Percentiles rank a stretch among this genome's conserved stretches.
These are phyloP conservation scores for Lenwebbia sp. DNA, from an alignment of 345 rosid species.

Conservation along the genomic window DNA sequence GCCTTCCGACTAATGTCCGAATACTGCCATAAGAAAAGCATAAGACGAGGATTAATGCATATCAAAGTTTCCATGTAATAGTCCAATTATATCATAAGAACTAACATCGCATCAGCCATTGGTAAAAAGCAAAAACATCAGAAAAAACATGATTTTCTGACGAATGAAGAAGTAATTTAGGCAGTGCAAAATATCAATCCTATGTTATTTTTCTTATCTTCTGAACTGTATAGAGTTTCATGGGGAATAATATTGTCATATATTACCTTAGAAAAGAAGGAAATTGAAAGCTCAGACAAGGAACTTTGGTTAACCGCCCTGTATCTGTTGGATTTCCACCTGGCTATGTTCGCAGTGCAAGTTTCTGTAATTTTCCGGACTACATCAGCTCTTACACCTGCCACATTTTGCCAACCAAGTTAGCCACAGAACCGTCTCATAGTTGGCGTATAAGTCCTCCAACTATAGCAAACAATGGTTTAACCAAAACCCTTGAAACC, in stretches of 20 bases:
- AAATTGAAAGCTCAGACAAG: conserved; percentile 57
- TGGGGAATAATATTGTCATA: neutral
- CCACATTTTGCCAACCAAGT: neutral
- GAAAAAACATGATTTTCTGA: neutral
- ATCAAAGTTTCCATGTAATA: neutral
- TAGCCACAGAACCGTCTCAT: neutral
- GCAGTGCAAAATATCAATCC: neutral
- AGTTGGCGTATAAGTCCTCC: neutral
- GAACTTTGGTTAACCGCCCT: conserved; percentile 45
- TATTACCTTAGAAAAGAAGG: conserved; percentile 68
- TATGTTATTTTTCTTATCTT: neutral
- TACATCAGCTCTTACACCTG: conserved; percentile 55
- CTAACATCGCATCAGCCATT: neutral
- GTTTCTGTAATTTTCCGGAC: conserved; percentile 42
- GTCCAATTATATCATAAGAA: neutral
- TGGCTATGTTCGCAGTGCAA: conserved; percentile 40
- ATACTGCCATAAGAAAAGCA: conserved; percentile 29
- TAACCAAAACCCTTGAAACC: neutral
- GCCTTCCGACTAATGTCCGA: conserved; percentile 38
- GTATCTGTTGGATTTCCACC: conserved; percentile 30
- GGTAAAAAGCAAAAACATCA: neutral
- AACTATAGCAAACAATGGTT: neutral
- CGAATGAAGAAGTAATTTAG: neutral
- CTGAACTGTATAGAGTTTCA: neutral
- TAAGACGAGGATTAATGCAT: neutral